These are phyloP conservation scores for Calonectria leucothoes DNA, from an alignment of 2,329 filamentous ascomycete genomes.

Conservation along the genomic window DNA sequence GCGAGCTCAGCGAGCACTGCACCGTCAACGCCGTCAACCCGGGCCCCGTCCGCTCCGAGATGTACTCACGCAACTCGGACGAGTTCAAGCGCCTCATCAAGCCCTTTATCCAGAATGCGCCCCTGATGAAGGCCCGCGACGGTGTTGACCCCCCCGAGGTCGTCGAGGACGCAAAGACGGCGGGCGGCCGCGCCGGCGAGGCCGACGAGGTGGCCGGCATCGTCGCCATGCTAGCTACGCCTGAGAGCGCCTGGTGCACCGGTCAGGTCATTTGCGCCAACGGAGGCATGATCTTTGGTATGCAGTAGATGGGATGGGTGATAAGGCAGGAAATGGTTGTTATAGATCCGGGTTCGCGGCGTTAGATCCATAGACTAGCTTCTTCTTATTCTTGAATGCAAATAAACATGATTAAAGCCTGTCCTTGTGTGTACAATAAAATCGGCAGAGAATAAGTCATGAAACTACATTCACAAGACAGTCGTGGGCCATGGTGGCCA, in stretches of 20 bases:
- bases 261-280: slow-evolving; percentile 45
- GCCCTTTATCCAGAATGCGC: slow-evolving; percentile 44
- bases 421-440: background rate
- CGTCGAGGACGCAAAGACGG: slow-evolving; percentile 42
- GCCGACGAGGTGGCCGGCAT: slow-evolving; percentile 40
- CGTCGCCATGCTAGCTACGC: slow-evolving; percentile 40
- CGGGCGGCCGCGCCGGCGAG: slow-evolving; percentile 41
- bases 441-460: too few species aligned
- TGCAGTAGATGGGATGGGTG: slow-evolving; percentile 33
- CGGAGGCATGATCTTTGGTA: slow-evolving; percentile 44
- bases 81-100: slow-evolving; percentile 44
- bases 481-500: background rate
- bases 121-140: slow-evolving; percentile 38
- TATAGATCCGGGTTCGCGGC: slow-evolving; percentile 23
- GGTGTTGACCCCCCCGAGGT: slow-evolving; percentile 39
- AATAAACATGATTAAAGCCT: slow-evolving; percentile 6
- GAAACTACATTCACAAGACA: background rate
- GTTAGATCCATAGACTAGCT: slow-evolving; percentile 28
- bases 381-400: slow-evolving; percentile 24
- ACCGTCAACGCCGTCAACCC: slow-evolving; percentile 68
- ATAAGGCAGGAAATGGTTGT: background rate
- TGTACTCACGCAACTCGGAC: slow-evolving; percentile 54
- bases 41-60: slow-evolving; percentile 62
- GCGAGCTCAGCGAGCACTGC: slow-evolving; percentile 61
- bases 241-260: slow-evolving; percentile 42